Evolutionary conservation across 345 rosid species (phyloP).

Genomic region (Salix brachista): DNA sequence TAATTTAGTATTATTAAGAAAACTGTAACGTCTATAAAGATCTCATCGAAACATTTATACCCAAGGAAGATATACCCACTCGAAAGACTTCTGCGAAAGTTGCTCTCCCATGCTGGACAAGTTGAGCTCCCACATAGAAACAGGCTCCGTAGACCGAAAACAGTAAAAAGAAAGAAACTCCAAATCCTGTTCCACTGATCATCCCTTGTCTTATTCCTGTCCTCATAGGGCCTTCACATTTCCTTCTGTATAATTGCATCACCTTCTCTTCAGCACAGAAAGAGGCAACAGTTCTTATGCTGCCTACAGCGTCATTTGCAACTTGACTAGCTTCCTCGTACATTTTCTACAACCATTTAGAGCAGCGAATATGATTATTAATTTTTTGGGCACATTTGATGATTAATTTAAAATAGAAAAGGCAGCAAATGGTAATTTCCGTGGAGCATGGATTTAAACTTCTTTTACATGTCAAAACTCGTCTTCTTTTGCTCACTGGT

Average conservation of each 20-base stretch:
- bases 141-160: slow-evolving; percentile 54
- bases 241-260: slow-evolving; percentile 61
- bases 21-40: neutral
- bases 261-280: slow-evolving; percentile 85
- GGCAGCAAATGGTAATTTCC: neutral
- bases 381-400: neutral
- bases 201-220: slow-evolving; percentile 69
- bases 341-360: slow-evolving; percentile 47
- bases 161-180: slow-evolving; percentile 58
- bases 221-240: slow-evolving; percentile 75
- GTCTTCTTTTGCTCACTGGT: neutral
- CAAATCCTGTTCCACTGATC: slow-evolving; percentile 68
- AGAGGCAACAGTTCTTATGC: slow-evolving; percentile 82
- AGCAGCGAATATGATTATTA: neutral
- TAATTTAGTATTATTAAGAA: neutral
- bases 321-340: slow-evolving; percentile 93
- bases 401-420: neutral
- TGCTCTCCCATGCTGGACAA: slow-evolving; percentile 44
- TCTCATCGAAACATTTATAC: neutral
- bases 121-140: slow-evolving; percentile 73
- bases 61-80: slow-evolving; percentile 26
- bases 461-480: neutral
- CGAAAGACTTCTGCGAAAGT: slow-evolving; percentile 60
- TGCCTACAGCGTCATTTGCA: slow-evolving; percentile 86
- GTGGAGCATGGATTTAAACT: too few species aligned